These are phyloP conservation scores for Diversispora epigaea DNA, from an alignment of 192 early-diverging fungal species.

Conservation along the genomic window DNA sequence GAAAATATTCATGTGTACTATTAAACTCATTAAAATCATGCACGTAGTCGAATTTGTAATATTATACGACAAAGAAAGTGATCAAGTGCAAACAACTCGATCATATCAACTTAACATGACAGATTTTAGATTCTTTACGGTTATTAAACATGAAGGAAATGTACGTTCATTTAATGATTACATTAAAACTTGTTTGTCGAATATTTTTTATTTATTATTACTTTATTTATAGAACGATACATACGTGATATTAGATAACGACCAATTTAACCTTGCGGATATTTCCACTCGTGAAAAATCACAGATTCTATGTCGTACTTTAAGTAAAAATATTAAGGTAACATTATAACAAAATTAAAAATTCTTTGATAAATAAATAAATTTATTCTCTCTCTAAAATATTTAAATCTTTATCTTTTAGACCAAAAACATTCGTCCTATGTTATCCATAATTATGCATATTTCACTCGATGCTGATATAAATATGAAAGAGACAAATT, in stretches of 20 bases:
- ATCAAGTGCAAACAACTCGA: not conserved
- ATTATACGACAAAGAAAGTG: conserved; percentile 4
- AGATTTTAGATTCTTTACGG: conserved; percentile 52
- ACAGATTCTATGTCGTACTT: conserved; percentile 46
- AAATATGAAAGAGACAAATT: conserved; percentile 58
- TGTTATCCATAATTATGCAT: conserved; percentile 59
- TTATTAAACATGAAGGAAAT: conserved; percentile 49
- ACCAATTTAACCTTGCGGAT: conserved; percentile 49
- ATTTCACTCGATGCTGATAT: conserved; percentile 51
- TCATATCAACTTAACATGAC: conserved; percentile 37
- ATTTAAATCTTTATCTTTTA: conserved; percentile 13
- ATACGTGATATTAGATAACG: conserved; percentile 51
- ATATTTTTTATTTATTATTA: conserved; percentile 5
- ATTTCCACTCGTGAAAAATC: conserved; percentile 34
- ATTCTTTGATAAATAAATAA: not conserved
- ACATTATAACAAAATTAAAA: not conserved
- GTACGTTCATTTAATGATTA: conserved; percentile 28
- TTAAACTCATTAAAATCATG: not conserved
- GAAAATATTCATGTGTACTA: not conserved
- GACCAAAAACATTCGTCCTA: conserved; percentile 52
- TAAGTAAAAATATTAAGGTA: conserved; percentile 49
- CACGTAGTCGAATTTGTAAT: conserved; percentile 34
- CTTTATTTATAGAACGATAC: conserved; percentile 41
- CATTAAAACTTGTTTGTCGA: not conserved
- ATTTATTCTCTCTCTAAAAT: not conserved